phyloP scores from a whole-genome alignment of 306 rosid species.

The Glycyrrhiza uralensis region DNA sequence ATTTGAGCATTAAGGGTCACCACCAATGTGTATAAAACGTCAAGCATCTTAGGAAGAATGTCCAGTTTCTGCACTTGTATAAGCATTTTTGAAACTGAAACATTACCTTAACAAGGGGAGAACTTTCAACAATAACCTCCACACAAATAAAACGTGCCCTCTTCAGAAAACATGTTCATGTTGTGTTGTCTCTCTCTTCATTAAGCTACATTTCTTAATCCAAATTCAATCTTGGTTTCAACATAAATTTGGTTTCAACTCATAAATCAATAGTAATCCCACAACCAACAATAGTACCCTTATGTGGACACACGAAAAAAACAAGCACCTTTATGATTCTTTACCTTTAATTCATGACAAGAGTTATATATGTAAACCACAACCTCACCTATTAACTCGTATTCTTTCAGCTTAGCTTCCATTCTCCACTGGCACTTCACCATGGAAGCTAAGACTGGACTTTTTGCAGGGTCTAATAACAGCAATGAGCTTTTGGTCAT shows the following conservation, averaged over 20 bases:
- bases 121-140: conserved; percentile 20
- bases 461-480: conserved; percentile 86
- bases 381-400: conserved; percentile 19
- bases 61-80: conserved; percentile 26
- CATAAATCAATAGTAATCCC: conserved; percentile 28
- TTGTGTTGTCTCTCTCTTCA: no score
- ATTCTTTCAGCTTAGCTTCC: conserved; percentile 31
- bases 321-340: background rate
- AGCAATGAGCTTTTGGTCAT: conserved; percentile 88
- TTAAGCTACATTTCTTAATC: conserved; percentile 1
- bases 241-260: conserved; percentile 30
- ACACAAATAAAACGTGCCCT: background rate
- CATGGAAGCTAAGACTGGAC: conserved; percentile 95
- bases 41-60: conserved; percentile 33
- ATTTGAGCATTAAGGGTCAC: background rate
- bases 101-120: conserved; percentile 5
- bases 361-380: conserved; percentile 26
- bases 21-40: background rate
- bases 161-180: conserved; percentile 8
- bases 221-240: conserved; percentile 2
- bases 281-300: conserved; percentile 34
- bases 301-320: conserved; percentile 30
- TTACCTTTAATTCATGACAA: conserved; percentile 2
- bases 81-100: conserved; percentile 38
- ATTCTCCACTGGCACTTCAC: background rate